Evolutionary conservation across 305 asterid genomes (phyloP).

Genomic region (Fraxinus floribunda): DNA sequence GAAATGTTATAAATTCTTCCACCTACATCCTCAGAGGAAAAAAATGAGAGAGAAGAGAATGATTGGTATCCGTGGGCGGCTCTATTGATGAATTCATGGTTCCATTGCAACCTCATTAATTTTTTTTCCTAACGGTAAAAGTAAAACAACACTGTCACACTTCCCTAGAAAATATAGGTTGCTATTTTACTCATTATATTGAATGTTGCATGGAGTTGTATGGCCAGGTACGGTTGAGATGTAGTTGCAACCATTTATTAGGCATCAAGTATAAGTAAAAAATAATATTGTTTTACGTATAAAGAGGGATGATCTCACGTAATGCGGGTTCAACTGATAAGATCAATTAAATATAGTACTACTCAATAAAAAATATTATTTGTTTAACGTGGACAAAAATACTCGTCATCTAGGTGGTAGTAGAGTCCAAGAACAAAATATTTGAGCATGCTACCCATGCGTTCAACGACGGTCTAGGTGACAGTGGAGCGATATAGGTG

Average conservation of each 20-base stretch:
- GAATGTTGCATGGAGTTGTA: neutral
- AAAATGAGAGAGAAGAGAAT: neutral
- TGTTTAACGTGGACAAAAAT: too few relatives aligned
- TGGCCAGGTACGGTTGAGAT: slow-evolving; percentile 12
- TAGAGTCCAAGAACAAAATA: too few relatives aligned
- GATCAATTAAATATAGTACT: too few relatives aligned
- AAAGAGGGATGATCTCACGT: too few relatives aligned
- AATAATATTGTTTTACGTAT: too few relatives aligned
- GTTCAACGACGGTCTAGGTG: too few relatives aligned
- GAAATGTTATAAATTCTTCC: neutral
- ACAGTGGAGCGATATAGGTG: too few relatives aligned
- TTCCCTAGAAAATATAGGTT: slow-evolving; percentile 7
- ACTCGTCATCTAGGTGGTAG: too few relatives aligned
- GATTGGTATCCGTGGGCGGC: slow-evolving; percentile 34
- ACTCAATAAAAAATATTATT: too few relatives aligned
- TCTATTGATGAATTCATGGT: slow-evolving; percentile 9
- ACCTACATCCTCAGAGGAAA: neutral
- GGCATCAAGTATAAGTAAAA: neutral
- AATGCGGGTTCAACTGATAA: too few relatives aligned
- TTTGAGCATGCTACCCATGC: too few relatives aligned
- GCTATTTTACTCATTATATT: neutral
- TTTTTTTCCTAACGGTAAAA: neutral
- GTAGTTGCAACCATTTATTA: slow-evolving; percentile 16
- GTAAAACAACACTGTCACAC: slow-evolving; percentile 13
- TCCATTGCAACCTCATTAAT: slow-evolving; percentile 16